Evolutionary conservation across 768 basidiomycete species (phyloP), one percentile per base, ranked within the genome.

Genomic region (Omphalotus guepiniiformis): DNA sequence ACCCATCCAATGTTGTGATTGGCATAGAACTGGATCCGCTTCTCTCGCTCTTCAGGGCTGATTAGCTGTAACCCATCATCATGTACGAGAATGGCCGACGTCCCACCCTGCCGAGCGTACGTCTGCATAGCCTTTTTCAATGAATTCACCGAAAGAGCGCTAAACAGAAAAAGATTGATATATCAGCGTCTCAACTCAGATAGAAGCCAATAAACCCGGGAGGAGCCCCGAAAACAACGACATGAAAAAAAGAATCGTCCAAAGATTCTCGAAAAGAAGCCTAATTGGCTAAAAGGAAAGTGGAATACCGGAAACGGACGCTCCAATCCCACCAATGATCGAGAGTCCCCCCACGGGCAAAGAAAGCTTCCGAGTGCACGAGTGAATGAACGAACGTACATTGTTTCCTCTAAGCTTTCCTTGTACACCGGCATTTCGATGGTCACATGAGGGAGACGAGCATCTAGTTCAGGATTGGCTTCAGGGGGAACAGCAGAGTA

Each of bases 381-480:
- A n/a, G n/a, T n/a, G n/a, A n/a, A n/a, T n/a, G n/a, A n/a, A n/a
- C n/a, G n/a, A n/a, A n/a, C n/a, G n/a, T 63, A 89, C 88, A 91
- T 91, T 0, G 86, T 88, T 58, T 86, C 78, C 42, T 88, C 83
- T 42, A 91, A 63, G 55, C 81, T 85, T 60, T 91, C 88, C 58
- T 91, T 93, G 66, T 93, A 94, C 3, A 93, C 91, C 0, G 91
- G 91, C 68, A 93, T 73, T 64, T 93, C 82, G 40, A 93, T 71
- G 1, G 86, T 85, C 13, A 90, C 73, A 58, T 89, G 88, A 2
- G 87, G 88, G 3, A 90, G 71, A 44, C 67, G 72, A 1, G 71
- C 55, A 59, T 88, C 85, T 47, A 88, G 70, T 13, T 76, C 80
- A 43, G 77, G 73, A 62, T 83, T 85, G 0, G 80, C 63, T 22